Conservation (phyloP, 768 basidiomycete species). For the Guyanaporus albipodus region DNA sequence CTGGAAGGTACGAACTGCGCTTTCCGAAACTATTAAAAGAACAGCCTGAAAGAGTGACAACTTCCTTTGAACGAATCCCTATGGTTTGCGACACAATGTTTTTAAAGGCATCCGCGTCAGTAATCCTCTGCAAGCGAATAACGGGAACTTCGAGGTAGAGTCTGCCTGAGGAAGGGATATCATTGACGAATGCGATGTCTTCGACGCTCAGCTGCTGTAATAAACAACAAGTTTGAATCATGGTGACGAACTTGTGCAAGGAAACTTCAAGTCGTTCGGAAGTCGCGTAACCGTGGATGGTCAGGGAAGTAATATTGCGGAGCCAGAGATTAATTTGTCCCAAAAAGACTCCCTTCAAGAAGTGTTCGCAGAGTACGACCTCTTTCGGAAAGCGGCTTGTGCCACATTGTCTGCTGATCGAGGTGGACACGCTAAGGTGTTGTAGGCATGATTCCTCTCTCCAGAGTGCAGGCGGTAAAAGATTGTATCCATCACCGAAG, state of each 20-base stretch:
- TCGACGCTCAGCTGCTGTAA: constrained; percentile 4
- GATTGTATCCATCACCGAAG: constrained; percentile 4
- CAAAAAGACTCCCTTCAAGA: constrained; percentile 6
- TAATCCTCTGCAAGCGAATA: constrained; percentile 1
- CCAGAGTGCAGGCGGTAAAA: constrained; percentile 6
- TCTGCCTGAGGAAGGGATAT: background rate
- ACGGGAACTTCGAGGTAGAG: background rate
- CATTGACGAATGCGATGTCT: constrained; percentile 5
- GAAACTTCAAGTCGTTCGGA: background rate
- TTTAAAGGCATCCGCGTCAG: background rate
- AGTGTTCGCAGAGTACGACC: background rate
- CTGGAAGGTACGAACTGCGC: background rate
- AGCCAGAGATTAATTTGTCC: constrained; percentile 10
- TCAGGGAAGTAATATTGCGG: constrained; percentile 1
- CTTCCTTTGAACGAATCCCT: background rate
- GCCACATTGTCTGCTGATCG: no score
- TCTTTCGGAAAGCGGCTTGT: no score
- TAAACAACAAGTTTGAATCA: constrained; percentile 1
- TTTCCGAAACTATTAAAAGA: constrained; percentile 1
- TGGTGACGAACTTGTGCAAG: constrained; percentile 2
- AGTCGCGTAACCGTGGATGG: background rate
- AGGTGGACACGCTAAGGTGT: constrained; percentile 1
- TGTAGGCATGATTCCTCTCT: constrained; percentile 1
- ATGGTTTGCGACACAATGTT: background rate
- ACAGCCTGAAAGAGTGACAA: constrained; percentile 5